Base-by-base conservation (phyloP, 352 stramenopile genomes). In the Globisporangium recalcitrans region DNA sequence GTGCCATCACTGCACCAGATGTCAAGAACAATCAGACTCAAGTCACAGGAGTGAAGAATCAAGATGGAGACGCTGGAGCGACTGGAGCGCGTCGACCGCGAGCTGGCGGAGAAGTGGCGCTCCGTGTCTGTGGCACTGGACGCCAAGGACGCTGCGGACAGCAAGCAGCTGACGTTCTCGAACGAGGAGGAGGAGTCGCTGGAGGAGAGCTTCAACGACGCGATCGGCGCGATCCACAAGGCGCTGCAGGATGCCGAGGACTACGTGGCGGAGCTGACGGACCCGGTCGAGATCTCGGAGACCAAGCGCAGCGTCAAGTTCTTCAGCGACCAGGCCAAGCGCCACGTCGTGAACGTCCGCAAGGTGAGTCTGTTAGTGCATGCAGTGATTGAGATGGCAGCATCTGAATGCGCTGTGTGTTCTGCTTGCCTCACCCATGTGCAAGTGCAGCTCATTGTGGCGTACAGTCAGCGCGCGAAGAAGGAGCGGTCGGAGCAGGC, bases 401-500 rank as follows among this genome's bases (percentile, higher is more conserved):
- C 14, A 46, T 46, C n/a, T 46, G 34, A 42, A 10, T 16, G 14
- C 6, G 10, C 24, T 60, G 19, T 16, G 13, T 57, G 26, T 29
- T 4, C 0, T 19, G 5, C 22, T n/a, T 32, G 10, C 36, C 11
- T 48, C n/a, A 21, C 9, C 27, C 36, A 1, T 29, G 24, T 22
- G 19, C 27, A n/a, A 4, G n/a, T 54, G 46, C 65, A 84, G 75
- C 34, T 75, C 13, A 69, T 91, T 2, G 69, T 90, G 60, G 65
- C 71, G 51, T 91, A 91, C 65, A 71, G 75, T 11, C 72, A 90
- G 36, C 74, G 77, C 40, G 79, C 79, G 16, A 90, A 90, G 64
- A 36, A 66, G 14, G 76, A 88, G 68, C 70, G 81, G 6, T 55
- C 87, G 19, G 74, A 88, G 47, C 74, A 82, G 40, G 70, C 80